Percentiles rank a stretch among this genome's conserved stretches.
phyloP scores from a whole-genome alignment of 495 filamentous ascomycete species.

The Mytilinidion resinicola region DNA sequence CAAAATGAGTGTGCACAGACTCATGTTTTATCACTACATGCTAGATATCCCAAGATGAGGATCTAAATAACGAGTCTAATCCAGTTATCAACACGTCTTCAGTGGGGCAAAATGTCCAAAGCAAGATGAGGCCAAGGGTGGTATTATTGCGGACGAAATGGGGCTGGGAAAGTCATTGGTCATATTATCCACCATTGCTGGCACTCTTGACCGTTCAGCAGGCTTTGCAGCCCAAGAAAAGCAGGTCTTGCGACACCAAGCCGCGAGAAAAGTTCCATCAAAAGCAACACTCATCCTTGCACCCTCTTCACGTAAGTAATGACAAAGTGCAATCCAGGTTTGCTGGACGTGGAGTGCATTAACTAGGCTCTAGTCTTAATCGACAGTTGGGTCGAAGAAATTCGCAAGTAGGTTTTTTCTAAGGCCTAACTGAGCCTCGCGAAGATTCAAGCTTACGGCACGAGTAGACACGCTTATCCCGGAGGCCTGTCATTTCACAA shows the following conservation, averaged over 20 bases:
- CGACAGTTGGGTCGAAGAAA: conserved; percentile 32
- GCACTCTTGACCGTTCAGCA: conserved; percentile 24
- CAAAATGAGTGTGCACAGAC: too few species aligned
- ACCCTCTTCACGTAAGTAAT: conserved; percentile 34
- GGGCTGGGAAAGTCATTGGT: conserved; percentile 45
- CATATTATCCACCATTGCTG: conserved; percentile 34
- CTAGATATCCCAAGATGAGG: too few species aligned
- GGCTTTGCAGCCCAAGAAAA: not conserved
- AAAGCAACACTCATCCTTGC: conserved; percentile 42
- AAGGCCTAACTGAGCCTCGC: not conserved
- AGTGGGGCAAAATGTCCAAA: conserved; percentile 16
- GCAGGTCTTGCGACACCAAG: not conserved
- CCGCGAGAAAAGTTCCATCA: conserved; percentile 14
- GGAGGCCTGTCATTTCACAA: conserved; percentile 25
- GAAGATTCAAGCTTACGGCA: not conserved
- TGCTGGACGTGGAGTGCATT: not conserved
- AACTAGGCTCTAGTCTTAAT: conserved; percentile 16
- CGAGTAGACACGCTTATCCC: conserved; percentile 24
- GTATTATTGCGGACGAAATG: conserved; percentile 41
- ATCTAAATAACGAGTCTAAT: too few species aligned
- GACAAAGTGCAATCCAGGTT: not conserved
- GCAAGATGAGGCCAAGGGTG: conserved; percentile 29
- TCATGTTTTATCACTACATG: too few species aligned
- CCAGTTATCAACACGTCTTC: conserved; percentile 7
- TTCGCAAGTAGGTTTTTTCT: conserved; percentile 28